A percentile compares a stretch with the other conserved stretches of the same genome.
Evolutionary conservation across 1,284 basidiomycete species (phyloP).

Genomic region (Trametes hirsuta): DNA sequence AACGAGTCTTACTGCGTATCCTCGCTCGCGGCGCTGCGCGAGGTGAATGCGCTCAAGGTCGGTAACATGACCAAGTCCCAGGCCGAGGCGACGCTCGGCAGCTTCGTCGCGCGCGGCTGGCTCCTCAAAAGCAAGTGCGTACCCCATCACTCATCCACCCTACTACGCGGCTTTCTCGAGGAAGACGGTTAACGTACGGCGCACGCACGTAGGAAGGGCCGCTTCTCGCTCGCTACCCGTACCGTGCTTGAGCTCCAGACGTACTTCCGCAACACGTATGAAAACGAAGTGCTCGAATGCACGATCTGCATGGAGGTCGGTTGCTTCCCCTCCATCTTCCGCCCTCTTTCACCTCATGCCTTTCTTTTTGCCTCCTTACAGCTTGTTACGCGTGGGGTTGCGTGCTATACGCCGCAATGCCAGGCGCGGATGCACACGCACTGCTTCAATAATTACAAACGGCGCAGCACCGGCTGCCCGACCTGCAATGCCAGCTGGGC

Average conservation of each 20-base stretch:
- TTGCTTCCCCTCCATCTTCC: slow-evolving; percentile 4
- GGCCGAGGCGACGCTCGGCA: slow-evolving; percentile 72
- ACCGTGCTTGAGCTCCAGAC: slow-evolving; percentile 73
- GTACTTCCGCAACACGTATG: slow-evolving; percentile 77
- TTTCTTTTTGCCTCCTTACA: slow-evolving; percentile 28
- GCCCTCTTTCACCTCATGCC: neutral
- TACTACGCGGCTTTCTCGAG: neutral
- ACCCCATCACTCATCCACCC: neutral
- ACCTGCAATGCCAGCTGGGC: slow-evolving; percentile 64
- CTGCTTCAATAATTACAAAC: slow-evolving; percentile 58
- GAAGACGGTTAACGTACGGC: neutral
- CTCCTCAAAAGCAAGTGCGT: slow-evolving; percentile 75
- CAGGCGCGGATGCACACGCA: slow-evolving; percentile 66
- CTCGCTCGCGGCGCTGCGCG: slow-evolving; percentile 75
- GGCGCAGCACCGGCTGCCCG: slow-evolving; percentile 53
- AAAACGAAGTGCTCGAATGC: slow-evolving; percentile 74
- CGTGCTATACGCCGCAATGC: slow-evolving; percentile 68
- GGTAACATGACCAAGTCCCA: slow-evolving; percentile 72
- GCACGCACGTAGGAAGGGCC: slow-evolving; percentile 44
- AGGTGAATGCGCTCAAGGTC: slow-evolving; percentile 62
- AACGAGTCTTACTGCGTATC: slow-evolving; percentile 76
- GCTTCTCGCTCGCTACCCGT: slow-evolving; percentile 79
- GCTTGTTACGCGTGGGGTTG: slow-evolving; percentile 69
- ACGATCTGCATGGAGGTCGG: slow-evolving; percentile 73
- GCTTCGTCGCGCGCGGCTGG: slow-evolving; percentile 85